Percentiles rank a stretch among this genome's conserved stretches.
These are phyloP conservation scores for Pythium coloratum DNA, from an alignment of 352 stramenopile species.

Conservation along the genomic window DNA sequence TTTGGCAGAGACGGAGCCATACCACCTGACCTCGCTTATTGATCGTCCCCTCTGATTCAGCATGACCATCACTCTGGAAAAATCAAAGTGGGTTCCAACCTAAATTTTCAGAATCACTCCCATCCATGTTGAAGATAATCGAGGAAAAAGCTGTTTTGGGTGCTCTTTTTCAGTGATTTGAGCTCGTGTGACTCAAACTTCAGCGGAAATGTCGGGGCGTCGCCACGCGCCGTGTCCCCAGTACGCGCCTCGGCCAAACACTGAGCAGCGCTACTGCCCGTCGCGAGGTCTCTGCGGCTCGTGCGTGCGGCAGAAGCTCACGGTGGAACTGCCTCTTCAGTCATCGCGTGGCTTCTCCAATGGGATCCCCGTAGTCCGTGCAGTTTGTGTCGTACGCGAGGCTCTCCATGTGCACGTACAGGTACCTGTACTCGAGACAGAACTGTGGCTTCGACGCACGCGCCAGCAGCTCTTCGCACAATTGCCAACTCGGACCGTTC, in stretches of 20 bases:
- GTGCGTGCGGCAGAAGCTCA: not conserved
- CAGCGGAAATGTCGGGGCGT: too few species aligned
- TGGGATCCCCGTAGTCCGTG: not conserved
- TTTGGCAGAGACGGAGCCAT: not conserved
- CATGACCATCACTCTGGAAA: conserved; percentile 1
- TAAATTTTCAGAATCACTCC: not conserved
- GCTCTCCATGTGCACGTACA: not conserved
- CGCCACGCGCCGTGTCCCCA: too few species aligned
- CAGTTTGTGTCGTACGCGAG: not conserved
- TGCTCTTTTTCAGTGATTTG: too few species aligned
- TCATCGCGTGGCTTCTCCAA: not conserved
- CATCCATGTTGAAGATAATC: too few species aligned
- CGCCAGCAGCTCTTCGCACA: not conserved
- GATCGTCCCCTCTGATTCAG: not conserved
- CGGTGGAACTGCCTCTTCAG: not conserved
- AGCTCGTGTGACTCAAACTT: too few species aligned
- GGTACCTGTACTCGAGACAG: not conserved
- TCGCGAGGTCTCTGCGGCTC: not conserved
- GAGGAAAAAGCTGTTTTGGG: too few species aligned
- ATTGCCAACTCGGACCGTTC: not conserved
- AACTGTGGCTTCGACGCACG: not conserved
- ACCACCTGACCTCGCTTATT: not conserved
- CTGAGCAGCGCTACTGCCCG: not conserved
- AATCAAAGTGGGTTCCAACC: not conserved
- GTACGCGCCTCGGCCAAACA: not conserved